Conservation (phyloP, 1,139 yeast genomes). For the Saccharomycopsis crataegensis region DNA sequence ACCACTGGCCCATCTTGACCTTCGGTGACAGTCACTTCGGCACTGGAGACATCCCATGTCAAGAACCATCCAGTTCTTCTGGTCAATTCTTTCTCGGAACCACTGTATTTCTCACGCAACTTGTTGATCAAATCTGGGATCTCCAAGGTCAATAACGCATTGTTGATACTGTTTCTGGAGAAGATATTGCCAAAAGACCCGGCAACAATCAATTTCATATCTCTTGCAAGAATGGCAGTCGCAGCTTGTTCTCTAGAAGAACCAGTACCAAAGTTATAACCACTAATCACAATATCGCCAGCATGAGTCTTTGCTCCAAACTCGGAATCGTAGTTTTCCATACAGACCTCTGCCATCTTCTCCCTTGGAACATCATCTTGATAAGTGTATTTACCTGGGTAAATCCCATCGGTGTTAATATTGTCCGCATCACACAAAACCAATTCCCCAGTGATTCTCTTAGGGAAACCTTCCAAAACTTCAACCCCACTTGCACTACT, state of each 20-base stretch:
- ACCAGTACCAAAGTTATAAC: slow-evolving; percentile 96
- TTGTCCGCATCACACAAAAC: slow-evolving; percentile 96
- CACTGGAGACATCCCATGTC: slow-evolving; percentile 86
- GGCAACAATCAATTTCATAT: slow-evolving; percentile 85
- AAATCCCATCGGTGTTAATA: slow-evolving; percentile 96
- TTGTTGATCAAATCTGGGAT: slow-evolving; percentile 77
- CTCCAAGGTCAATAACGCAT: slow-evolving; percentile 87
- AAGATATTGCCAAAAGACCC: slow-evolving; percentile 98
- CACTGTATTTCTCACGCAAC: slow-evolving; percentile 61
- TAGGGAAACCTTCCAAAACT: slow-evolving; percentile 86
- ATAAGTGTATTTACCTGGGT: slow-evolving; percentile 97
- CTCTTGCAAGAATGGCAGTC: slow-evolving; percentile 90
- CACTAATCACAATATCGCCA: slow-evolving; percentile 85
- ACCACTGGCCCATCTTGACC: slow-evolving; percentile 49
- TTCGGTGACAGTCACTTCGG: slow-evolving; percentile 60
- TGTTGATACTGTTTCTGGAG: slow-evolving; percentile 90
- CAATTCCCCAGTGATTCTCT: slow-evolving; percentile 78
- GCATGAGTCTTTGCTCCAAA: slow-evolving; percentile 73
- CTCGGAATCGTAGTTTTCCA: slow-evolving; percentile 95
- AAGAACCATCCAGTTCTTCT: slow-evolving; percentile 92
- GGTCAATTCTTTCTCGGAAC: slow-evolving; percentile 55
- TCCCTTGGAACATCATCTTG: slow-evolving; percentile 94
- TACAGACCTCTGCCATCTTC: slow-evolving; percentile 97
- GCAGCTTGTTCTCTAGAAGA: slow-evolving; percentile 99
- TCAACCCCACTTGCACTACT: slow-evolving; percentile 45